These are phyloP conservation scores for Alternaria arbusti DNA, from an alignment of 2,329 filamentous ascomycete genomes.

Conservation along the genomic window DNA sequence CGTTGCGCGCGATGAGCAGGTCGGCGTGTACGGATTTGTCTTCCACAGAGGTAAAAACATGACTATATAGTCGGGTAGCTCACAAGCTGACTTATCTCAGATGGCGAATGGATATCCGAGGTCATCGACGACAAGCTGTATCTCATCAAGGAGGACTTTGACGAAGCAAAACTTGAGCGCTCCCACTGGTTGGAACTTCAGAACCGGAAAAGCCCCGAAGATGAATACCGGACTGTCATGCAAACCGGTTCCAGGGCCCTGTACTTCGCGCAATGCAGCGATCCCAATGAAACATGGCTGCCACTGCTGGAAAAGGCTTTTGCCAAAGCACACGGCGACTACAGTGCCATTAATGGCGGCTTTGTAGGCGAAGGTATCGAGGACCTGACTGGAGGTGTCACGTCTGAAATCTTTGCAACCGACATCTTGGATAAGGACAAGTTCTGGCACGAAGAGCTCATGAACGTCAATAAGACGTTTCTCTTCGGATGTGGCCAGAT, in stretches of 20 bases:
- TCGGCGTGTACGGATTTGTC: constrained; percentile 86
- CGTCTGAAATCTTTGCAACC: constrained; percentile 70
- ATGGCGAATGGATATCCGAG: constrained; percentile 89
- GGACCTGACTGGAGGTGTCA: constrained; percentile 71
- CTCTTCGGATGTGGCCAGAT: constrained; percentile 75
- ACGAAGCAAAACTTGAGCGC: constrained; percentile 74
- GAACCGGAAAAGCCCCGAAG: constrained; percentile 74
- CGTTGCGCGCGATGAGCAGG: constrained; percentile 72
- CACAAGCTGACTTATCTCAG: constrained; percentile 50
- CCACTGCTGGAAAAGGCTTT: constrained; percentile 83
- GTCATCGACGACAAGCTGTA: constrained; percentile 93
- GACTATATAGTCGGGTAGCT: constrained; percentile 1
- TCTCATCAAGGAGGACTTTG: constrained; percentile 80
- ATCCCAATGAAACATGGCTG: constrained; percentile 83
- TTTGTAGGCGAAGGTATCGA: constrained; percentile 70
- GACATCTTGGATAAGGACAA: constrained; percentile 79
- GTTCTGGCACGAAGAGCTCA: constrained; percentile 83
- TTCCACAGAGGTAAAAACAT: constrained; percentile 68
- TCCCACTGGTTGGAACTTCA: constrained; percentile 74
- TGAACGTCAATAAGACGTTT: constrained; percentile 81
- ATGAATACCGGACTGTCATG: constrained; percentile 70
- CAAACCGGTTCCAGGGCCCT: constrained; percentile 78
- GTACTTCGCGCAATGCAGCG: constrained; percentile 77
- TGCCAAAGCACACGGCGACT: constrained; percentile 84
- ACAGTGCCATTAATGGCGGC: constrained; percentile 74